Percentiles rank a stretch among this genome's conserved stretches.
phyloP scores from a whole-genome alignment of 106 monocot species.

The Agapanthus africanus region DNA sequence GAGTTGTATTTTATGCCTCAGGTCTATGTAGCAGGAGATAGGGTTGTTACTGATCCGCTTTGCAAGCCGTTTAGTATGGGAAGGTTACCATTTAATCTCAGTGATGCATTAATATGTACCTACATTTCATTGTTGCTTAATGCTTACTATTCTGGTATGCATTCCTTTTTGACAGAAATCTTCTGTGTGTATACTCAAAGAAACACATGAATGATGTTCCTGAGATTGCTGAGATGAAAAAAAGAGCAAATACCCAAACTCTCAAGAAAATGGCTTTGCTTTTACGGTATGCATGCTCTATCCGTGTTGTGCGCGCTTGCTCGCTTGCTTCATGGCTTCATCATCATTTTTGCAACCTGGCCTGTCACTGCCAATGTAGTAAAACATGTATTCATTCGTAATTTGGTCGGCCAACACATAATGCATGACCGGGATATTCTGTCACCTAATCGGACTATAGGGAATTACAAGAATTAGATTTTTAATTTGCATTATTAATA shows the following conservation, averaged over 20 bases:
- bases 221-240: conserved; percentile 76
- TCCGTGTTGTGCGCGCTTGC: too few relatives aligned
- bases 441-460: too few relatives aligned
- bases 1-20: conserved; percentile 25
- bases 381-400: too few relatives aligned
- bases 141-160: background rate
- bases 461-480: too few relatives aligned
- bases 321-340: too few relatives aligned
- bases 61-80: conserved; percentile 85
- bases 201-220: conserved; percentile 94
- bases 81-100: conserved; percentile 36
- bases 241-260: conserved; percentile 74
- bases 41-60: conserved; percentile 69
- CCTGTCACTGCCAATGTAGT: too few relatives aligned
- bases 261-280: conserved; percentile 85
- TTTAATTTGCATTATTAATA: too few relatives aligned
- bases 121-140: background rate
- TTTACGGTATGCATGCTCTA: conserved; percentile 34
- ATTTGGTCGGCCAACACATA: too few relatives aligned
- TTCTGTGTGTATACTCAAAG: conserved; percentile 91
- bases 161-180: conserved; percentile 50
- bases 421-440: too few relatives aligned
- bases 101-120: background rate
- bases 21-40: conserved; percentile 66
- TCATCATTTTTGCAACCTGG: too few relatives aligned